Evolutionary conservation across 2,329 filamentous ascomycete genomes (phyloP).

Genomic region (Zymoseptoria tritici): DNA sequence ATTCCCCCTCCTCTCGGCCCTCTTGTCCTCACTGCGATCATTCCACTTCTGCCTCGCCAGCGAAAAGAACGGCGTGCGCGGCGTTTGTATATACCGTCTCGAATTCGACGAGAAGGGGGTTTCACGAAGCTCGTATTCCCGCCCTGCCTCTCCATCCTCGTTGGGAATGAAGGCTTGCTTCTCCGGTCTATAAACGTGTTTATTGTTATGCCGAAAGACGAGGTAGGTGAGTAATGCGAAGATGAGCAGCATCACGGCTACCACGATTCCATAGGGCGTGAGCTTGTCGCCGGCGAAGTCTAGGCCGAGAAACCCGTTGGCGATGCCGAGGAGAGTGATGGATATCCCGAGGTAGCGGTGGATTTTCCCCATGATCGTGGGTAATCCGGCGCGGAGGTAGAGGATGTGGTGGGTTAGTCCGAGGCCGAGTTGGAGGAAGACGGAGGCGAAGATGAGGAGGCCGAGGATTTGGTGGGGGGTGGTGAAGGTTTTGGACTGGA

Average conservation of each 20-base stretch:
- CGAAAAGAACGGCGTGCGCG: constrained; percentile 14
- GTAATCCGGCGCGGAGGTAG: constrained; percentile 27
- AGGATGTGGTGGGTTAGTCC: constrained; percentile 35
- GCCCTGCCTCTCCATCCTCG: constrained; percentile 4
- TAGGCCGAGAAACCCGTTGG: constrained; percentile 55
- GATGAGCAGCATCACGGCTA: constrained; percentile 14
- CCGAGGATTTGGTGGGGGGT: constrained; percentile 44
- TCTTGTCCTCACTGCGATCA: not conserved
- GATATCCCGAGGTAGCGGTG: constrained; percentile 53
- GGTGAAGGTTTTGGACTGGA: constrained; percentile 36
- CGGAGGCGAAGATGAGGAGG: constrained; percentile 31
- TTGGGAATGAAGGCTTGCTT: constrained; percentile 4
- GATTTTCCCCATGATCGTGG: constrained; percentile 40
- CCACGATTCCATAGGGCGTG: constrained; percentile 16
- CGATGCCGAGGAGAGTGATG: constrained; percentile 46
- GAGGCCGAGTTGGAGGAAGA: constrained; percentile 33
- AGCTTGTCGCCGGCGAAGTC: constrained; percentile 44
- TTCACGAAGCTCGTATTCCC: constrained; percentile 16
- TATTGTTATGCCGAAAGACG: constrained; percentile 11
- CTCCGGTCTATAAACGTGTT: constrained; percentile 17
- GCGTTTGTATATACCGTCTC: constrained; percentile 16
- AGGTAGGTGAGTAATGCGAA: constrained; percentile 9
- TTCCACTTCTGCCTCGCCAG: not conserved
- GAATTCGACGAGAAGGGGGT: constrained; percentile 9
- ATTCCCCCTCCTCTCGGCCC: not conserved